A percentile compares a stretch with the other conserved stretches of the same genome.
These are phyloP conservation scores for Trichopus zeylanicus DNA, from an alignment of 116 monocot species.

Conservation along the genomic window DNA sequence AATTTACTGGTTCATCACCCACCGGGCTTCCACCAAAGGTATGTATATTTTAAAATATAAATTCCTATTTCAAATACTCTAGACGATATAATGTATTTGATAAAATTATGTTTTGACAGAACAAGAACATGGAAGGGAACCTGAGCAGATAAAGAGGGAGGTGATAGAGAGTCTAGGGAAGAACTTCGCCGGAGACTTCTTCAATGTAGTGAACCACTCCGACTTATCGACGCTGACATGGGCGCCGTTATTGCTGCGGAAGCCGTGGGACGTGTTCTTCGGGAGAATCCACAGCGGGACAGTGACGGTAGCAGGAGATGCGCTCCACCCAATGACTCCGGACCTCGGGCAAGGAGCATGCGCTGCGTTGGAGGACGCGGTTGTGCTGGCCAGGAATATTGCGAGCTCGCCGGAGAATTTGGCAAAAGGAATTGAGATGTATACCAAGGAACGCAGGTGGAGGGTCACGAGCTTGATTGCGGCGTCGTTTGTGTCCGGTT, in stretches of 20 bases:
- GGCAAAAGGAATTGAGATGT: constrained; percentile 19
- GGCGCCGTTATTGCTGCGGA: constrained; percentile 30
- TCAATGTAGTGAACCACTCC: constrained; percentile 27
- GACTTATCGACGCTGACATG: constrained; percentile 28
- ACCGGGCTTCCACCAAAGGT: constrained; percentile 8
- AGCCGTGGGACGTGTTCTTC: constrained; percentile 27
- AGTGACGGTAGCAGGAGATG: constrained; percentile 57
- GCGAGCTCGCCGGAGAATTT: not conserved
- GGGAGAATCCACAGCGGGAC: constrained; percentile 20
- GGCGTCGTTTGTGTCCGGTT: constrained; percentile 31
- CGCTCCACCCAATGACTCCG: constrained; percentile 66
- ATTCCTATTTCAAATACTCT: too few species aligned
- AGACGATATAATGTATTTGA: too few species aligned
- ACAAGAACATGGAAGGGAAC: constrained; percentile 7
- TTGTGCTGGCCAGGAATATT: constrained; percentile 43
- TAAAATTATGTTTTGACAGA: not conserved
- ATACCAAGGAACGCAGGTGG: constrained; percentile 36
- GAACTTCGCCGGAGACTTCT: constrained; percentile 14
- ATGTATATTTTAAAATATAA: not conserved
- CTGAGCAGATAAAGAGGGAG: constrained; percentile 5
- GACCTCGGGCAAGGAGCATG: constrained; percentile 72
- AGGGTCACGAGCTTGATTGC: constrained; percentile 23
- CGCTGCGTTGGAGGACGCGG: constrained; percentile 51
- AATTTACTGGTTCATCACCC: constrained; percentile 31
- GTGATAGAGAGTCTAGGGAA: constrained; percentile 13